Conservation (phyloP, 441 rosid species). For the Bocquillonia castaneifolia region DNA sequence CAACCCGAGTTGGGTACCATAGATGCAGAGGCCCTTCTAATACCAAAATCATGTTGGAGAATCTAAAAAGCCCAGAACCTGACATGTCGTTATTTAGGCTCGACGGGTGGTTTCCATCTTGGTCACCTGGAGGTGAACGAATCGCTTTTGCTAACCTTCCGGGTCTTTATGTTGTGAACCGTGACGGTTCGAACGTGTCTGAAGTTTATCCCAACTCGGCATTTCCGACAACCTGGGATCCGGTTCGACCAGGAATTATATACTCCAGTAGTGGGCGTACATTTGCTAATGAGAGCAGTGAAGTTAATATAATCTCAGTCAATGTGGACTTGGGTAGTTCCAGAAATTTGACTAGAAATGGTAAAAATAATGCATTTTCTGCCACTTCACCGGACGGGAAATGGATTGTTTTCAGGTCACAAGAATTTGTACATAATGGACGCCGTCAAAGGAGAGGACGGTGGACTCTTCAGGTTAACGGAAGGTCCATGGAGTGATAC, state of each 20-base stretch:
- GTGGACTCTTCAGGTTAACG: constrained; percentile 53
- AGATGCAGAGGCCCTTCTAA: constrained; percentile 51
- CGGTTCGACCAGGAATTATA: constrained; percentile 50
- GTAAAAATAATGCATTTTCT: constrained; percentile 78
- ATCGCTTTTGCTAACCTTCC: constrained; percentile 68
- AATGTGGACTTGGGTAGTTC: constrained; percentile 39
- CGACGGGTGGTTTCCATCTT: constrained; percentile 80
- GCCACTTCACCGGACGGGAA: constrained; percentile 76
- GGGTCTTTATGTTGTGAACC: constrained; percentile 71
- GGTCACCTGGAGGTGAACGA: constrained; percentile 65
- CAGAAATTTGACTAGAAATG: constrained; percentile 54
- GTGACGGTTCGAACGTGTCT: constrained; percentile 62
- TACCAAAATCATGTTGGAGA: constrained; percentile 49
- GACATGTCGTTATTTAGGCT: constrained; percentile 61
- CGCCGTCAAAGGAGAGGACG: constrained; percentile 50
- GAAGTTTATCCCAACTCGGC: constrained; percentile 45
- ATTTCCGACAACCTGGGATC: constrained; percentile 76
- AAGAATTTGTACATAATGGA: constrained; percentile 83
- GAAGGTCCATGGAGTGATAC: constrained; percentile 79
- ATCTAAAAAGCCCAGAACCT: constrained; percentile 41
- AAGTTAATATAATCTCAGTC: constrained; percentile 64
- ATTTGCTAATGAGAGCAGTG: constrained; percentile 53
- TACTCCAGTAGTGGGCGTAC: constrained; percentile 69
- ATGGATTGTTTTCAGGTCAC: constrained; percentile 64
- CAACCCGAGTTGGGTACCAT: constrained; percentile 70